Base-by-base conservation (phyloP, 129 eudicot genomes). In the Arctium minus region DNA sequence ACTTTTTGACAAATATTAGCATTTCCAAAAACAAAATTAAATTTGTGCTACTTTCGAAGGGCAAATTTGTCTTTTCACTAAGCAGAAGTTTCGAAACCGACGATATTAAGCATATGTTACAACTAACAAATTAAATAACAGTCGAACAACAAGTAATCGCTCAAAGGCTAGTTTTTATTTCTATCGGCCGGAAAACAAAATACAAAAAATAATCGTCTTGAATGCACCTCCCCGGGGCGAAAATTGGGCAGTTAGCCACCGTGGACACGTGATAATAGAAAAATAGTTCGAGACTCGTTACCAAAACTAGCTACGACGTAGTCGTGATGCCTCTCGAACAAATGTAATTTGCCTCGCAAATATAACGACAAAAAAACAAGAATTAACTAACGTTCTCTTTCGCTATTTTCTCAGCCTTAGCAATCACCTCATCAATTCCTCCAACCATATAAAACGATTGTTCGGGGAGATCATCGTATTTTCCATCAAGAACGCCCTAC, bases 371-470 rank as follows among this genome's bases (percentile, higher is more conserved):
- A 67, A 42, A 60, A 53, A 8, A 73, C 22, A 27, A 37, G 8
- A 48, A 50, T 81, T 77, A 90, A 65, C 87, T 74, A 9, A 82
- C 87, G 42, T 91, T 84, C 78, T 95, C 97, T 85, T 89, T 91
- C 13, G 97, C 90, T 17, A 95, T 87, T 88, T 91, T 95, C 82
- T 88, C 97, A 29, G 97, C 97, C 92, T 95, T 95, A 29, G 97
- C 98, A 78, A 88, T 84, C 85, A 95, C 98, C 85, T 95, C 98
- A 0, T 92, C 97, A 18, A 95, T 95, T 8, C 98, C 98, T 72
- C 98, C 98, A 83, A 95, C 94, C 98, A 95, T 95, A 79, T 95
- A 95, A 79, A 95, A 95, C 9, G 98, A 69, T 56, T 95, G 98
- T 83, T 95, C 98, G 0, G 97, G 38, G 32, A 95, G 93, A 82